A percentile compares a stretch with the other conserved stretches of the same genome.
These are phyloP conservation scores for Alectoria sarmentosa DNA, from an alignment of 495 filamentous ascomycete species.

Conservation along the genomic window DNA sequence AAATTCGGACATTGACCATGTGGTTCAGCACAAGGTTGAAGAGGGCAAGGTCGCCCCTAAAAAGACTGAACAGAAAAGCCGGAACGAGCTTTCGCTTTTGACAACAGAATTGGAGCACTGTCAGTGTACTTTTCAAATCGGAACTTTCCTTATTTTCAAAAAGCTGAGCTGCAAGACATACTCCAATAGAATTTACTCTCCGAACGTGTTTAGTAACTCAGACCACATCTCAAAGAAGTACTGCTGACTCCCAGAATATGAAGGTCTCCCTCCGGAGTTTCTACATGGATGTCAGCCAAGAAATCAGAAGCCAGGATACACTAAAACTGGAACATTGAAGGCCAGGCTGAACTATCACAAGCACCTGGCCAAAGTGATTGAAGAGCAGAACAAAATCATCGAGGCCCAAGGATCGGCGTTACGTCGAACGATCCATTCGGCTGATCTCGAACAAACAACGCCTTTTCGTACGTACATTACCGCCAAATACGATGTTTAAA, in stretches of 20 bases:
- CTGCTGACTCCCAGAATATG: no score
- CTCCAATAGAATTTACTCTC: no score
- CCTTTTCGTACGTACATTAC: background rate
- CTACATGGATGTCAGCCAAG: background rate
- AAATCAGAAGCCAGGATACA: background rate
- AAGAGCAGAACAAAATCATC: background rate
- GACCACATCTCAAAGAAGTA: no score
- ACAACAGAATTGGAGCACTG: background rate
- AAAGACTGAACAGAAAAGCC: background rate
- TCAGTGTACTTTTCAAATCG: no score
- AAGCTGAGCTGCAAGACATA: no score
- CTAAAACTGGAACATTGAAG: background rate
- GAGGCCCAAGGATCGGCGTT: background rate
- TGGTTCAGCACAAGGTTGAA: background rate
- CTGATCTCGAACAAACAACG: background rate
- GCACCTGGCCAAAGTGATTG: background rate
- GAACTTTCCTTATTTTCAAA: no score
- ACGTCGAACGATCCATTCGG: background rate
- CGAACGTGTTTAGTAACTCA: no score
- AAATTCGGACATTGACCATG: background rate
- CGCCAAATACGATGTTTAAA: background rate
- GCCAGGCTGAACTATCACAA: background rate
- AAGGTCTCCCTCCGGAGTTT: background rate
- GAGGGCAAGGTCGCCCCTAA: background rate
- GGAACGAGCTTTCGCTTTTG: background rate